phyloP scores from a whole-genome alignment of 2,329 filamentous ascomycete species.

The Aspergillus neotritici region DNA sequence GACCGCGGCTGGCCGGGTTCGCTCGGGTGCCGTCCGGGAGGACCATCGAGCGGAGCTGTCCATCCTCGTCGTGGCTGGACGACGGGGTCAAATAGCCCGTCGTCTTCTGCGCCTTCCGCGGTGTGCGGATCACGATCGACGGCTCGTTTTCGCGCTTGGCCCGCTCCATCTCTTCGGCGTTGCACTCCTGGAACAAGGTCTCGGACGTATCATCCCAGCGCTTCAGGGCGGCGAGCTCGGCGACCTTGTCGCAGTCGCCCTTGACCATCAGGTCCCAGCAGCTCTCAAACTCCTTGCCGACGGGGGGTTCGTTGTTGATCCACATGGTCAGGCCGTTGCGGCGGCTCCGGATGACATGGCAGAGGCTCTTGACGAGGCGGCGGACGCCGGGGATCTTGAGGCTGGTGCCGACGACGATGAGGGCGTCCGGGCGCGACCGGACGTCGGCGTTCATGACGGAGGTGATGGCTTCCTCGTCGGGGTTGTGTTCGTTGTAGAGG shows the following conservation, averaged over 20 bases:
- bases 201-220: slow-evolving; percentile 50
- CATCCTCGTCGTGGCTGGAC: slow-evolving; percentile 36
- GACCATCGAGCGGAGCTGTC: slow-evolving; percentile 9
- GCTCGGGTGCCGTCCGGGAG: slow-evolving; percentile 18
- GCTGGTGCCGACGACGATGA: slow-evolving; percentile 92
- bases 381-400: slow-evolving; percentile 91
- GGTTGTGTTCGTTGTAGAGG: slow-evolving; percentile 94
- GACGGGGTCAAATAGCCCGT: slow-evolving; percentile 40
- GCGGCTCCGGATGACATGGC: slow-evolving; percentile 73
- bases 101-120: slow-evolving; percentile 31
- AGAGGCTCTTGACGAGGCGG: slow-evolving; percentile 85
- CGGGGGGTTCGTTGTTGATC: slow-evolving; percentile 86
- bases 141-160: slow-evolving; percentile 35
- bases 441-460: slow-evolving; percentile 83
- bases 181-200: slow-evolving; percentile 40
- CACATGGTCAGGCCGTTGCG: slow-evolving; percentile 78
- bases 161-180: slow-evolving; percentile 41
- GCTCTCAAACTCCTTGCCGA: slow-evolving; percentile 77
- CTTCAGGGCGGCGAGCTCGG: slow-evolving; percentile 60
- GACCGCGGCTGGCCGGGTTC: slow-evolving; percentile 30
- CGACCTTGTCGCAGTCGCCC: slow-evolving; percentile 83
- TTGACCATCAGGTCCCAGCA: slow-evolving; percentile 89
- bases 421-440: slow-evolving; percentile 76
- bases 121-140: slow-evolving; percentile 37
- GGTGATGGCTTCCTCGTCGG: slow-evolving; percentile 92